These are phyloP conservation scores for Colletotrichum sp. DNA, from an alignment of 2,329 filamentous ascomycete genomes.

Conservation along the genomic window DNA sequence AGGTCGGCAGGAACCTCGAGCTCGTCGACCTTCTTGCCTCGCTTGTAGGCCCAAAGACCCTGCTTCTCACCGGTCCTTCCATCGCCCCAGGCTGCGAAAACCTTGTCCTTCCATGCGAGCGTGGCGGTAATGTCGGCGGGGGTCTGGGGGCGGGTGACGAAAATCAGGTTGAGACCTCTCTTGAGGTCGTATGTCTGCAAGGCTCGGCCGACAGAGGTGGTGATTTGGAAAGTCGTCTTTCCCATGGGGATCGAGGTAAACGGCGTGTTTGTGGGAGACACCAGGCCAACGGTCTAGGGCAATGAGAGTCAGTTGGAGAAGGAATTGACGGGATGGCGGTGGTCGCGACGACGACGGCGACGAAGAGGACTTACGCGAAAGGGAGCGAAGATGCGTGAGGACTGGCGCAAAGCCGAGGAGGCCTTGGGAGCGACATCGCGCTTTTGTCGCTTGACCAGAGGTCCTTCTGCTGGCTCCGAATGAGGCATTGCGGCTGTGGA, in stretches of 20 bases:
- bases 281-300: slow-evolving; percentile 82
- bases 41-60: slow-evolving; percentile 90
- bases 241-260: slow-evolving; percentile 90
- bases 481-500: slow-evolving; percentile 53
- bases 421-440: slow-evolving; percentile 49
- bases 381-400: slow-evolving; percentile 88
- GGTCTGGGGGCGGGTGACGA: slow-evolving; percentile 90
- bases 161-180: slow-evolving; percentile 88
- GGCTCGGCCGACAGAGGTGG: slow-evolving; percentile 87
- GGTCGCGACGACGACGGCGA: background rate
- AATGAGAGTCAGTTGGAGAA: background rate
- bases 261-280: slow-evolving; percentile 88
- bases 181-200: slow-evolving; percentile 96
- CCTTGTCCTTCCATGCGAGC: slow-evolving; percentile 82
- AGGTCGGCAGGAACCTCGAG: slow-evolving; percentile 71
- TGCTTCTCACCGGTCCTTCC: slow-evolving; percentile 53
- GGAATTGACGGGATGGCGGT: background rate
- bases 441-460: slow-evolving; percentile 80
- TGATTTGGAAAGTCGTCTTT: slow-evolving; percentile 96
- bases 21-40: slow-evolving; percentile 83
- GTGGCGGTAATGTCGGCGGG: slow-evolving; percentile 86
- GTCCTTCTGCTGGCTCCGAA: slow-evolving; percentile 60
- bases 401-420: slow-evolving; percentile 44
- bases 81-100: slow-evolving; percentile 90
- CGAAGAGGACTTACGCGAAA: slow-evolving; percentile 73